phyloP scores from a whole-genome alignment of 805 yeast species.

The Wickerhamomyces pijperi region DNA sequence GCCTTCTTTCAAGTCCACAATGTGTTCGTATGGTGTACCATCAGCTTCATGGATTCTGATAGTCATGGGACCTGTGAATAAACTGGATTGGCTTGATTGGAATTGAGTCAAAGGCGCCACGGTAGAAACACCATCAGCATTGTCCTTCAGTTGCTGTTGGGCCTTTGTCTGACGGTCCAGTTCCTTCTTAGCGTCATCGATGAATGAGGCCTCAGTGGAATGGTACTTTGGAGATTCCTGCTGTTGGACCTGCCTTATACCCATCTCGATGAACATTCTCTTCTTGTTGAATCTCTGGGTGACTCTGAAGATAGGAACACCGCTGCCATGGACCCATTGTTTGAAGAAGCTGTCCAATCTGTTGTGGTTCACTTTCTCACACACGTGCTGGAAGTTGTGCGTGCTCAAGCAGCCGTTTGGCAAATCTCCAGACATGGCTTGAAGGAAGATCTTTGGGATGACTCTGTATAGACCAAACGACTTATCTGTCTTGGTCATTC shows the following conservation, averaged over 20 bases:
- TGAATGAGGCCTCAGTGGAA: conserved; percentile 25
- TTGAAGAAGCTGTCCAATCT: conserved; percentile 74
- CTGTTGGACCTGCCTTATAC: conserved; percentile 79
- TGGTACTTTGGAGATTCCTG: conserved; percentile 34
- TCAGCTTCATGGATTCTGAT: conserved; percentile 95
- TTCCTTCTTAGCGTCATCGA: conserved; percentile 23
- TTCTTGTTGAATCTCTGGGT: conserved; percentile 91
- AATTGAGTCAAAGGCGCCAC: too few relatives aligned
- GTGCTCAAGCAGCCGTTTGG: conserved; percentile 70
- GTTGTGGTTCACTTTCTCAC: conserved; percentile 88
- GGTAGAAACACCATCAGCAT: too few relatives aligned
- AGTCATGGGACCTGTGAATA: conserved; percentile 91
- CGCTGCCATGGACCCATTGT: conserved; percentile 88
- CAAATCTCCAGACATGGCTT: conserved; percentile 92
- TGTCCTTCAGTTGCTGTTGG: background rate
- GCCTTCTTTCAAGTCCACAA: conserved; percentile 79
- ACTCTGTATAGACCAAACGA: conserved; percentile 88
- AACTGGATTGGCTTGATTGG: conserved; percentile 9
- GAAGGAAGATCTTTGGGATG: conserved; percentile 80
- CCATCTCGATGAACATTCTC: conserved; percentile 88
- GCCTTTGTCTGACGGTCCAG: background rate
- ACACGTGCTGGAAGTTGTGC: conserved; percentile 79
- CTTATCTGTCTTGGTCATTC: conserved; percentile 94
- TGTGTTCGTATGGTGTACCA: conserved; percentile 97
- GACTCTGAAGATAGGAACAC: conserved; percentile 80